These are phyloP conservation scores for Tuber brumale DNA, from an alignment of 495 filamentous ascomycete genomes.

Conservation along the genomic window DNA sequence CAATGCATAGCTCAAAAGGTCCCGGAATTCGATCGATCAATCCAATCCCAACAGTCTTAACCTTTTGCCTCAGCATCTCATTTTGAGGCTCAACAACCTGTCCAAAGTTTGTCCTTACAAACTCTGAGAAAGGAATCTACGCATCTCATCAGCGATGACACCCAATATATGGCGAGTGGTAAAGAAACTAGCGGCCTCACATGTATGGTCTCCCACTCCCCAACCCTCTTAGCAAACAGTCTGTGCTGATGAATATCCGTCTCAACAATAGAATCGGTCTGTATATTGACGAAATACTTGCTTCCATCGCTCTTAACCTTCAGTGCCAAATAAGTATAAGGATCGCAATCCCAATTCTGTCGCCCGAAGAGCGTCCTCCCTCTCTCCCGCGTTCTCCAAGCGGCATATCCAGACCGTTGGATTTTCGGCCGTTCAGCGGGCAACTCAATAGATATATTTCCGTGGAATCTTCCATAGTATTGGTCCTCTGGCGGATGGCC, in stretches of 20 bases:
- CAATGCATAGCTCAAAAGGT: conserved; percentile 74
- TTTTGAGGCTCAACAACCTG: conserved; percentile 84
- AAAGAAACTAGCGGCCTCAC: conserved; percentile 8
- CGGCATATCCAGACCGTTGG: conserved; percentile 75
- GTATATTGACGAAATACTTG: conserved; percentile 89
- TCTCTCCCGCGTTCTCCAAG: conserved; percentile 65
- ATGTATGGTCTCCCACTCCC: conserved; percentile 83
- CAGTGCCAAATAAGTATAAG: conserved; percentile 77
- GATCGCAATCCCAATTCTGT: conserved; percentile 78
- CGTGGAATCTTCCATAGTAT: conserved; percentile 70
- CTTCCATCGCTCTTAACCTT: conserved; percentile 87
- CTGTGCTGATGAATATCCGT: conserved; percentile 95
- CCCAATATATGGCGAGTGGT: not conserved
- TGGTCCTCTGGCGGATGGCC: conserved; percentile 32
- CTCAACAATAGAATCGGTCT: conserved; percentile 84
- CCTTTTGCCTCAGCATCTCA: conserved; percentile 74
- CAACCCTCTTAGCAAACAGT: conserved; percentile 69
- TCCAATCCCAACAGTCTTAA: conserved; percentile 77
- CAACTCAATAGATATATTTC: conserved; percentile 77
- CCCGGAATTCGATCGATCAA: conserved; percentile 84
- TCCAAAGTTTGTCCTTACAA: conserved; percentile 90
- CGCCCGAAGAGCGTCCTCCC: conserved; percentile 68
- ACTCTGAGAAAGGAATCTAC: conserved; percentile 77
- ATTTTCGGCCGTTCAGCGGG: conserved; percentile 65
- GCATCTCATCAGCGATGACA: not conserved